phyloP scores from a whole-genome alignment of 2,329 filamentous ascomycete species.

The Amphichorda felina region DNA sequence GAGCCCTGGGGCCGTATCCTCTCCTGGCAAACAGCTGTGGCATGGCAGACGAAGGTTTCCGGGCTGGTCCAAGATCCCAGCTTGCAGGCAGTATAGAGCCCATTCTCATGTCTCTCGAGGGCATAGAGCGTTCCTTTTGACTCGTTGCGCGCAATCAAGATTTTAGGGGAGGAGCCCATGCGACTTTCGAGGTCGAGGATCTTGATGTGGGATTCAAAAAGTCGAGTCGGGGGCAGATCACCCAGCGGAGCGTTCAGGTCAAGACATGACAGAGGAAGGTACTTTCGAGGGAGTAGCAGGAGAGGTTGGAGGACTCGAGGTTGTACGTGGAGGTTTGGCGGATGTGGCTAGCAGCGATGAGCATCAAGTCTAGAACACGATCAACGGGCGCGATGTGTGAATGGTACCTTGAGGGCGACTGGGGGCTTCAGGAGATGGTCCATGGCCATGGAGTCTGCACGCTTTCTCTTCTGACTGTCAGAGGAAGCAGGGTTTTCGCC shows the following conservation, averaged over 20 bases:
- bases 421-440: constrained; percentile 37
- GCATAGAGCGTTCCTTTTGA: constrained; percentile 42
- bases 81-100: constrained; percentile 56
- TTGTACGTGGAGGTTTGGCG: constrained; percentile 36
- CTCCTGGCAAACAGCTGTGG: constrained; percentile 25
- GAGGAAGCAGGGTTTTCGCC: constrained; percentile 8
- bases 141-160: constrained; percentile 51
- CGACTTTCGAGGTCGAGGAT: constrained; percentile 52
- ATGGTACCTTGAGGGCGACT: constrained; percentile 43
- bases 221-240: constrained; percentile 38
- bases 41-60: constrained; percentile 34
- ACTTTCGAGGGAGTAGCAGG: constrained; percentile 49
- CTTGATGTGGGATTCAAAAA: constrained; percentile 50
- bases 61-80: constrained; percentile 56
- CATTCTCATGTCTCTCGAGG: constrained; percentile 51
- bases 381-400: constrained; percentile 4
- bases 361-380: background rate
- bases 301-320: constrained; percentile 46
- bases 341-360: constrained; percentile 34
- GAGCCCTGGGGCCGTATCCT: constrained; percentile 11
- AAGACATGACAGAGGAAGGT: constrained; percentile 48
- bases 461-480: constrained; percentile 20
- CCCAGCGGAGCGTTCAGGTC: constrained; percentile 40
- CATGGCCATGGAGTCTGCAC: constrained; percentile 26
- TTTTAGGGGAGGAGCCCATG: constrained; percentile 37